A percentile compares a stretch with the other conserved stretches of the same genome.
These are phyloP conservation scores for Punica granatum DNA, from an alignment of 345 rosid genomes.

Conservation along the genomic window DNA sequence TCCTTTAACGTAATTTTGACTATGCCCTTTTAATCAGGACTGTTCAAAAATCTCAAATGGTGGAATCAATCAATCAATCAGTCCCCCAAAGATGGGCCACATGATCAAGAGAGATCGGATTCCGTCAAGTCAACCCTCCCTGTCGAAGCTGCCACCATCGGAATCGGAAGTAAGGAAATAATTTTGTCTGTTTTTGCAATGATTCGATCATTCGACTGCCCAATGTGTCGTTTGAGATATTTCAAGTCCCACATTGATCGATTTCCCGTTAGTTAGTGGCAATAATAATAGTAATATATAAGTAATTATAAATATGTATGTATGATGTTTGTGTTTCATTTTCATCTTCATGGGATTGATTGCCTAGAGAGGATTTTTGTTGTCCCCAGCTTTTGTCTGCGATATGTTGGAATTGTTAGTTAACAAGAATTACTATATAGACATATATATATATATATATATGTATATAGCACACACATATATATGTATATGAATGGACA, in stretches of 20 bases:
- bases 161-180: not conserved
- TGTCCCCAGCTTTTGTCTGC: not conserved
- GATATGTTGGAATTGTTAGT: not conserved
- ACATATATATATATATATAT: not conserved
- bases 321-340: not conserved
- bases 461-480: too few relatives aligned
- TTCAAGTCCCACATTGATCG: not conserved
- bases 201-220: not conserved
- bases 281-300: too few relatives aligned
- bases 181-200: not conserved
- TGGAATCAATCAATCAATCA: too few relatives aligned
- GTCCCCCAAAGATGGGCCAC: not conserved
- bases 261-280: not conserved
- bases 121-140: not conserved
- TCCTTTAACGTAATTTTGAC: too few relatives aligned
- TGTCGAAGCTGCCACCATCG: not conserved
- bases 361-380: not conserved
- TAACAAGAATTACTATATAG: not conserved
- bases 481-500: not conserved
- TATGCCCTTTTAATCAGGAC: too few relatives aligned
- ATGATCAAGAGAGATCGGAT: not conserved
- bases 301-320: not conserved
- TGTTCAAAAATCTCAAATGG: too few relatives aligned
- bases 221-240: not conserved
- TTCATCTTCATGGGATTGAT: not conserved